Percentiles rank a stretch among this genome's conserved stretches.
Evolutionary conservation across 164 flowering plant genomes (phyloP).

Genomic region (Kingdonia uniflora): DNA sequence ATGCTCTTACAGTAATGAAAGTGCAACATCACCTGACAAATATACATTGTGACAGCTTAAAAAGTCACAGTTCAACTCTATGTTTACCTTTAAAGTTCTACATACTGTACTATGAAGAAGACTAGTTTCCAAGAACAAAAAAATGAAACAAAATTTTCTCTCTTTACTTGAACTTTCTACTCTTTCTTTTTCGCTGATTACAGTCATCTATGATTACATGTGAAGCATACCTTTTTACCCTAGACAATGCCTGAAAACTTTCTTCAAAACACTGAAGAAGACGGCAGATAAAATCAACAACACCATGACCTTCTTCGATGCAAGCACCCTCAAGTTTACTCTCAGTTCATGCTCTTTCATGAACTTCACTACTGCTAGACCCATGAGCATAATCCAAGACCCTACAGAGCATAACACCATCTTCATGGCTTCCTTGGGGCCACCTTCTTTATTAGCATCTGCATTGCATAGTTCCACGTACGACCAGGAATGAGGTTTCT

Average conservation of each 20-base stretch:
- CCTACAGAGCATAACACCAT: slow-evolving; percentile 24
- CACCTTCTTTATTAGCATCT: slow-evolving; percentile 21
- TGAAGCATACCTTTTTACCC: too few species aligned
- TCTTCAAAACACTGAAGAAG: slow-evolving; percentile 26
- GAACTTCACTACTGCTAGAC: slow-evolving; percentile 17
- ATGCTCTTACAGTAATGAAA: too few species aligned
- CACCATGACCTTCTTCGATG: slow-evolving; percentile 60
- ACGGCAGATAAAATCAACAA: slow-evolving; percentile 26
- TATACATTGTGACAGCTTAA: too few species aligned
- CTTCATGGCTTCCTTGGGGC: slow-evolving; percentile 32
- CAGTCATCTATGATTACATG: too few species aligned
- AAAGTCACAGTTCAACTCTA: too few species aligned
- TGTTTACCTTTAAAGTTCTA: too few species aligned
- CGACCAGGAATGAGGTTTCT: slow-evolving; percentile 13
- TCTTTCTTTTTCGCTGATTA: too few species aligned
- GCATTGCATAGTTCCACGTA: slow-evolving; percentile 36
- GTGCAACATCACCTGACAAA: too few species aligned
- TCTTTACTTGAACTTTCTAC: too few species aligned
- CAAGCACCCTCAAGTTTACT: slow-evolving; percentile 64
- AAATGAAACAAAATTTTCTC: too few species aligned
- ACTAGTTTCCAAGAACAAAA: too few species aligned
- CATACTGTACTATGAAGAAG: too few species aligned
- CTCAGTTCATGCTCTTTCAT: slow-evolving; percentile 52
- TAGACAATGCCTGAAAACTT: slow-evolving; percentile 5
- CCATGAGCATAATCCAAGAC: slow-evolving; percentile 33